A percentile compares a stretch with the other conserved stretches of the same genome.
Conservation (phyloP, 1,284 basidiomycete genomes). For the Vanrija pseudolonga region DNA sequence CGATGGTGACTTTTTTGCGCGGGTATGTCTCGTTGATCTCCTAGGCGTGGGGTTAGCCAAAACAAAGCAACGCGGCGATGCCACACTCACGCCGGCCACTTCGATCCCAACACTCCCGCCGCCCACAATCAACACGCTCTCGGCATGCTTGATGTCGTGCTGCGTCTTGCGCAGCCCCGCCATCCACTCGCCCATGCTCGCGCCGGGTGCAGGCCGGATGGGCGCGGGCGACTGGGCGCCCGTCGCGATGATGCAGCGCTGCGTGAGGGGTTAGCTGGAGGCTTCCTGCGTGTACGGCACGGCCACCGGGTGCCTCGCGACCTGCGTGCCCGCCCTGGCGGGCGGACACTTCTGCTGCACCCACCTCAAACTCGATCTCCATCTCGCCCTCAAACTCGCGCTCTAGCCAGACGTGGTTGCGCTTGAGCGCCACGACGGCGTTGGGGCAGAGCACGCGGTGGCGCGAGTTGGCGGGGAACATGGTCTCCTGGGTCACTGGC, state of each 20-base stretch:
- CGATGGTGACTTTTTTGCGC: slow-evolving; percentile 19
- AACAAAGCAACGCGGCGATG: not conserved
- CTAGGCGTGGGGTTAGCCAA: not conserved
- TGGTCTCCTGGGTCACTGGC: slow-evolving; percentile 32
- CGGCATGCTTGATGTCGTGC: slow-evolving; percentile 17
- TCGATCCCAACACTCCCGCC: slow-evolving; percentile 53
- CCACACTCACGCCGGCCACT: slow-evolving; percentile 48
- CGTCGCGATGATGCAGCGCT: slow-evolving; percentile 44
- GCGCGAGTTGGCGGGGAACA: slow-evolving; percentile 35
- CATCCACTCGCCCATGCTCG: slow-evolving; percentile 23
- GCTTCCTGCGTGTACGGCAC: no score
- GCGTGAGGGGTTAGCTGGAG: not conserved
- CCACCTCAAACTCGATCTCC: slow-evolving; percentile 46
- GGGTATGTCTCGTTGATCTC: slow-evolving; percentile 37
- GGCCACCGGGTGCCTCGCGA: no score
- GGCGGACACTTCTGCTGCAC: no score
- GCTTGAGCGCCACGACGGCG: slow-evolving; percentile 43
- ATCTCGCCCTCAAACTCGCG: slow-evolving; percentile 42
- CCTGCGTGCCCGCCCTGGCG: no score
- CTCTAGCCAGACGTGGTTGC: slow-evolving; percentile 40
- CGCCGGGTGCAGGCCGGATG: slow-evolving; percentile 35
- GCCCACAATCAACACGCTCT: slow-evolving; percentile 47
- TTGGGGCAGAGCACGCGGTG: slow-evolving; percentile 39
- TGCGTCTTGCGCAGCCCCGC: slow-evolving; percentile 21
- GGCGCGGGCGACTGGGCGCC: slow-evolving; percentile 42